Evolutionary conservation across 805 yeast genomes (phyloP), one percentile per base, ranked within the genome.

Genomic region (Yamadazyma akitaensis): DNA sequence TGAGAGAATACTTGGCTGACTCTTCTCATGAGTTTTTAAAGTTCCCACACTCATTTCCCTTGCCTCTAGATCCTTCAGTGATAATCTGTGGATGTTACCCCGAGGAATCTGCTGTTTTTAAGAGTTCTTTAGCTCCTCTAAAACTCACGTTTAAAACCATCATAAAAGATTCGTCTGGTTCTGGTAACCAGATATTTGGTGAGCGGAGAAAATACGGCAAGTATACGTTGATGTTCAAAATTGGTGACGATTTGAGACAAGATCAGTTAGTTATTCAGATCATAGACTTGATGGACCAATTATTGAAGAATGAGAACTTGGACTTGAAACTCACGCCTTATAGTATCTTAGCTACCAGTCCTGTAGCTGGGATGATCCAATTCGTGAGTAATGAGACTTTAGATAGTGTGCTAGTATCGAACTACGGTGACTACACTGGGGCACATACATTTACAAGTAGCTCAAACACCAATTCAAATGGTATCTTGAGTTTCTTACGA

Each of bases 251-350:
- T 62, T 72, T 94, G 42, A 74, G 98, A 49, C 99, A 94, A 64
- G 99, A 94, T 70, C 99, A 94, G 64, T 76, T 94, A 53, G 96
- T 94, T n/a, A 86, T 90, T 42, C 99, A 94, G 64, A 88, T 94
- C 51, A 88, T 94, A 47, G 79, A 84, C 47, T 70, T 94, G 49
- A 94, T 94, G 96, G 96, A 94, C 61, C 88, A 82, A 60, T 76
- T 94, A 37, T 67, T 94, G 43, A 81, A 85, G 51, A 87, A 88
- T 61, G 99, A 94, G 60, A 94, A 94, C 60, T 81, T 94, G 47
- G 97, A 94, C 63, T 71, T 94, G 60, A 81, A 80, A 60, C 73
- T 94, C 43, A 88, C 88, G 2, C 98, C 99, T 0, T 94, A 94
- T 60, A 81, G 83, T 50, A 91, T 92, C 48, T 64, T 94, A 47